Evolutionary conservation across 148 eudicot genomes (phyloP), one percentile per base, ranked within the genome.

Genomic region (Chenopodium suecicum): DNA sequence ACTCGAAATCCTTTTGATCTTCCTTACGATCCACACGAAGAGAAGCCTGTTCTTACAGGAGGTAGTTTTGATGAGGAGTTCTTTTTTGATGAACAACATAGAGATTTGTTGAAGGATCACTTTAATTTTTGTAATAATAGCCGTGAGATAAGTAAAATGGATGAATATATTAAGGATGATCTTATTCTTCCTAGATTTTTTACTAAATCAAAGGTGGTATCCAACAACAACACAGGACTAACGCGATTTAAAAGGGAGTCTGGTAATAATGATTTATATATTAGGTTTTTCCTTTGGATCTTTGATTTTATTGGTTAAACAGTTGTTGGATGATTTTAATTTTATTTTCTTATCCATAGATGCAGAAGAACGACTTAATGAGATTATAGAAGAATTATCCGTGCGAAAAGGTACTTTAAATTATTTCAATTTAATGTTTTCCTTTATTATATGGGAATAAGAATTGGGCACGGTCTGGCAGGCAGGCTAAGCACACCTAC

Each of bases 11-110:
- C 98, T 23, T 96, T 92, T 64, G 99, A 96, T 81, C 84, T 94
- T 68, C 98, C 98, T 47, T 96, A 94, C 80, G 98, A 90, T 25
- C 90, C 97, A 29, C 85, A 84, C 11, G 97, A 96, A 73, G 99
- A 96, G 74, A 96, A 89, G 80, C 95, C 97, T 25, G 74, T 87
- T 81, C 90, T 92, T 11, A 86, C 86, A 16, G 97, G 91, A n/a
- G 99, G 89, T 14, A 85, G 89, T 80, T 91, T 90, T 76, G 82
- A 82, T 44, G 90, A 90, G 27, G 97, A 94, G 63, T 87, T 91
- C 31, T 72, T 85, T 37, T 71, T 22, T n/a, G 62, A 77, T 84
- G 84, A 81, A 1, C 87, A 87, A 80, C 92, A 89, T 9, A 62
- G 25, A 20, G 23, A 62, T n/a, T n/a, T 62, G 25, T 62, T 62